Evolutionary conservation across 208 protist species (phyloP), one percentile per base, ranked within the genome.

Genomic region (Crithidia thermophila): DNA sequence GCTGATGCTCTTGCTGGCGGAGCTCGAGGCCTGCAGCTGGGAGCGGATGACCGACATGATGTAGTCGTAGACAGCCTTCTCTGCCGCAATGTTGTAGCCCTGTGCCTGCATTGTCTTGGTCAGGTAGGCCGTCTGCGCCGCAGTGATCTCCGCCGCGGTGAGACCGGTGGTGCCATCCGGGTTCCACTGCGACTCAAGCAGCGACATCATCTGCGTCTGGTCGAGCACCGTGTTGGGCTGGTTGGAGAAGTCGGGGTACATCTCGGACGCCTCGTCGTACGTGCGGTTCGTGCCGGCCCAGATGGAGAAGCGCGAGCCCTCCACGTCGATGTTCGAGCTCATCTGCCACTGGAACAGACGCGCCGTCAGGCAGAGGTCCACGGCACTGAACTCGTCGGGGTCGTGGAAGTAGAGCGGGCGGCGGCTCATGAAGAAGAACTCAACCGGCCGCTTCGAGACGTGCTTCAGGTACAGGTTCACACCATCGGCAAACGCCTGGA

Each of bases 361-460:
- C 3, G 65, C 65, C 2, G 72, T 80, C 23, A 81, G 62, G 61
- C 84, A 90, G 30, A 90, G 11, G 53, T 87, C 77, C 5, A 66
- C 27, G 20, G 71, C 51, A 21, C 31, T 71, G 66, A 84, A 90
- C 7, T 75, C 73, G 5, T 66, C 52, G 23, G 81, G 80, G 20
- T 87, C 61, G 58, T 82, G 80, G 55, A 81, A 84, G 58, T 56
- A 67, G 21, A 90, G 67, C 30, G 71, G 55, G 23, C 36, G 43
- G 27, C 39, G 58, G 50, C 65, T 65, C 65, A 87, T 81, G 47
- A 90, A 84, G 55, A 85, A 85, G 67, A 90, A 87, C 72, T 90
- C 80, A 11, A 80, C 67, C 14, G 84, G 84, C 4, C 78, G 81
- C 77, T 82, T 82, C 25, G 62, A 72, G 11, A 64, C 71, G 33